Conservation (phyloP, 2,329 filamentous ascomycete genomes). For the Coniochaeta sp. region DNA sequence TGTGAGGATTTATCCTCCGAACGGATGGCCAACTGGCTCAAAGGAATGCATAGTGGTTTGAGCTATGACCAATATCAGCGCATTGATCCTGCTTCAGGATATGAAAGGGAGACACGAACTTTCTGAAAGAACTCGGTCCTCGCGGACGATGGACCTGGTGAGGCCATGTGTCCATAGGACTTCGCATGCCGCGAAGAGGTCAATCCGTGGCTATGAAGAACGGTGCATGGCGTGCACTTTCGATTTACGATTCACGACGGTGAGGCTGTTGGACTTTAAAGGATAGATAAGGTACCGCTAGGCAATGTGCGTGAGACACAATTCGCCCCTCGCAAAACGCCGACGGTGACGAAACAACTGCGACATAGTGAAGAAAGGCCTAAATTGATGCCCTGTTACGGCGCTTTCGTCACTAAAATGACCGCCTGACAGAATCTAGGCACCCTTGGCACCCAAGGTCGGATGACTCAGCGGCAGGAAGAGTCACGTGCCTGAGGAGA, state of each 20-base stretch:
- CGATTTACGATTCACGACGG: not conserved
- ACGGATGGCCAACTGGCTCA: conserved; percentile 14
- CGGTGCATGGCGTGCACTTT: not conserved
- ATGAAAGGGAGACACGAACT: not conserved
- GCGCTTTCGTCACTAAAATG: no score
- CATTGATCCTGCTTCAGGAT: not conserved
- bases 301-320: no score
- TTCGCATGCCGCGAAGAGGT: not conserved
- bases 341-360: no score
- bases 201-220: not conserved
- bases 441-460: no score
- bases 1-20: conserved; percentile 11
- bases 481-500: no score
- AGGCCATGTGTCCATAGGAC: not conserved
- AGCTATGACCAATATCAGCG: conserved; percentile 9
- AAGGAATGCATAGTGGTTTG: conserved; percentile 17
- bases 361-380: no score
- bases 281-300: no score
- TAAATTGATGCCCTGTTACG: no score
- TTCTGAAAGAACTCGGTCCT: conserved; percentile 1
- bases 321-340: no score
- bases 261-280: no score
- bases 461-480: no score
- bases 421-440: no score
- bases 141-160: not conserved